Evolutionary conservation across 192 early-diverging fungal genomes (phyloP).

Genomic region (Cetraspora pellucida): DNA sequence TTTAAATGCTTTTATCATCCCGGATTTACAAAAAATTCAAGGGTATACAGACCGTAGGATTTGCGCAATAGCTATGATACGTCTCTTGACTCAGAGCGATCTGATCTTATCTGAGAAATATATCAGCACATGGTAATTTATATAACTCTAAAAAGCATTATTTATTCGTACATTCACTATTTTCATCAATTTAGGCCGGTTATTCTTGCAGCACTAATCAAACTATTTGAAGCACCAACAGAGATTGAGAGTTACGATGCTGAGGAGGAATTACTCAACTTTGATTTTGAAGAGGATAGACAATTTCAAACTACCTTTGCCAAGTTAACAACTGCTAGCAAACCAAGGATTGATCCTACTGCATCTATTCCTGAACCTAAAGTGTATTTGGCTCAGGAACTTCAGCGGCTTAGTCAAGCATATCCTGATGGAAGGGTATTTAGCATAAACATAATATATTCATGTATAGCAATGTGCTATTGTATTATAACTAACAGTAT

Average conservation of each 20-base stretch:
- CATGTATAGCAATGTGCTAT: no score
- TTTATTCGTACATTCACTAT: background rate
- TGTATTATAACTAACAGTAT: background rate
- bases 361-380: conserved; percentile 54
- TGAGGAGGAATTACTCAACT: conserved; percentile 57
- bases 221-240: conserved; percentile 63
- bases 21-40: conserved; percentile 61
- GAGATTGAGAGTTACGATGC: conserved; percentile 48
- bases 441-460: no score
- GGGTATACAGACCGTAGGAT: conserved; percentile 64
- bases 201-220: conserved; percentile 52
- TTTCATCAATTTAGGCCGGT: conserved; percentile 47
- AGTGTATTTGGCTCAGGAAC: conserved; percentile 53
- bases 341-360: conserved; percentile 66
- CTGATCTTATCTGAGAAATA: conserved; percentile 61
- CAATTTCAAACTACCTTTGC: conserved; percentile 87
- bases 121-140: conserved; percentile 43
- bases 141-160: background rate
- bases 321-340: conserved; percentile 69
- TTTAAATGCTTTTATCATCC: conserved; percentile 63
- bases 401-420: conserved; percentile 49
- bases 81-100: conserved; percentile 59
- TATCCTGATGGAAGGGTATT: conserved; percentile 41
- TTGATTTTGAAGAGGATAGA: conserved; percentile 77
- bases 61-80: conserved; percentile 64